Evolutionary conservation across 768 basidiomycete genomes (phyloP).

Genomic region (Galerina marginata): DNA sequence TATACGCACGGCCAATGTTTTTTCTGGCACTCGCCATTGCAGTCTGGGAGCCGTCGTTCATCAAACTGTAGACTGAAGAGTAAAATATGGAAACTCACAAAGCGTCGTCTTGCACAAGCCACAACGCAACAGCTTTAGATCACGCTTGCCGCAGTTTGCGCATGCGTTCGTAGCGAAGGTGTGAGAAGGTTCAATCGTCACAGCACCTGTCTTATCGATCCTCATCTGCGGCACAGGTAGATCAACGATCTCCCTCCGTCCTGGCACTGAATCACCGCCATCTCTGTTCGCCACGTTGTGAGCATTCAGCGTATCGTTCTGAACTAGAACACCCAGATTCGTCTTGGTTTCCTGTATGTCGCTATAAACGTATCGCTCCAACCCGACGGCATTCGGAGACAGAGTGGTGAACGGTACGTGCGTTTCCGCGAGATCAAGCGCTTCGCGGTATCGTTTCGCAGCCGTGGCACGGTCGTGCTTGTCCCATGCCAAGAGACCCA

Average conservation of each 20-base stretch:
- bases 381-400: background rate
- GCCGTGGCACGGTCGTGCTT: constrained; percentile 8
- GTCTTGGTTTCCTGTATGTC: background rate
- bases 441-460: constrained; percentile 9
- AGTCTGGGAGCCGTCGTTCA: background rate
- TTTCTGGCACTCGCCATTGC: constrained; percentile 8
- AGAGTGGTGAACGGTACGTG: background rate
- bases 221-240: constrained; percentile 6
- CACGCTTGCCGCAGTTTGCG: constrained; percentile 6
- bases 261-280: background rate
- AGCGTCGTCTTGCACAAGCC: constrained; percentile 5
- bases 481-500: constrained; percentile 9
- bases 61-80: background rate
- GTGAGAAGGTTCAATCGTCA: background rate
- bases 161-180: constrained; percentile 5
- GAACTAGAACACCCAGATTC: constrained; percentile 1
- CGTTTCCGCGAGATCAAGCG: constrained; percentile 3
- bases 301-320: constrained; percentile 1
- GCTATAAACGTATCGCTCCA: constrained; percentile 2
- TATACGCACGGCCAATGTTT: constrained; percentile 6
- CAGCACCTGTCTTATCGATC: constrained; percentile 4
- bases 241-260: constrained; percentile 4
- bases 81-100: background rate
- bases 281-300: background rate
- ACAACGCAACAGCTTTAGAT: constrained; percentile 3